Evolutionary conservation across 1,284 basidiomycete species (phyloP), one percentile per base, ranked within the genome.

Genomic region (Tylopilus sp.): DNA sequence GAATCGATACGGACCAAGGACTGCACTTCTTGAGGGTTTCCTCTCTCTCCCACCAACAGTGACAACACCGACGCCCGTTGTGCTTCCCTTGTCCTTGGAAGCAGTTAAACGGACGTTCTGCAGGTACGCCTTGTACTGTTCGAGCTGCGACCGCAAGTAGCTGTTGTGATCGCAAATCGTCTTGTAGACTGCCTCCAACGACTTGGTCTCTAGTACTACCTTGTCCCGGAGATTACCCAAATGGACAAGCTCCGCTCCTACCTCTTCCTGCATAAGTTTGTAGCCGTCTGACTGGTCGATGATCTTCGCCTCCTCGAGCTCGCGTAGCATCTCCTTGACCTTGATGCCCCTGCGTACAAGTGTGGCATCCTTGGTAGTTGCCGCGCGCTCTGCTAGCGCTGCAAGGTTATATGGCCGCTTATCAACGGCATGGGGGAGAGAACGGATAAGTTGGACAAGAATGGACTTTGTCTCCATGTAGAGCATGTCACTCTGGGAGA

Each of bases 401-500:
- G 86, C 77, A 22, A 99, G 81, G 67, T 96, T 88, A 67, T 98
- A 90, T 1, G 96, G 96, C 36, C 86, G 83, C 69, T 90, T 89
- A 50, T 94, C 91, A 7, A 85, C 82, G 2, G 86, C 78, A 50
- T 88, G 82, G 0, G 96, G 96, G 57, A 99, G 85, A 25, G 95
- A 98, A 60, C 97, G 94, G 50, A 99, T 85, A 43, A 99, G 84
- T 70, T 98, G 94, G 35, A 99, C 97, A 68, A 99, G 96, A 68
- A 98, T 98, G 20, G 96, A 98, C 77, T 99, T 99, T 58, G 97
- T 92, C 72, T 99, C 97, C 94, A 99, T 98, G 77, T 98, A 99
- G 22, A 98, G 83, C 83, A 99, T 96, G 74, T 99, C 97, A 68
- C 91, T 94, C 53, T 94, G 94, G 22, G 97, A 98, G 36, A 99